phyloP scores from a whole-genome alignment of 2,329 filamentous ascomycete species.

The Scorias spongiosa region DNA sequence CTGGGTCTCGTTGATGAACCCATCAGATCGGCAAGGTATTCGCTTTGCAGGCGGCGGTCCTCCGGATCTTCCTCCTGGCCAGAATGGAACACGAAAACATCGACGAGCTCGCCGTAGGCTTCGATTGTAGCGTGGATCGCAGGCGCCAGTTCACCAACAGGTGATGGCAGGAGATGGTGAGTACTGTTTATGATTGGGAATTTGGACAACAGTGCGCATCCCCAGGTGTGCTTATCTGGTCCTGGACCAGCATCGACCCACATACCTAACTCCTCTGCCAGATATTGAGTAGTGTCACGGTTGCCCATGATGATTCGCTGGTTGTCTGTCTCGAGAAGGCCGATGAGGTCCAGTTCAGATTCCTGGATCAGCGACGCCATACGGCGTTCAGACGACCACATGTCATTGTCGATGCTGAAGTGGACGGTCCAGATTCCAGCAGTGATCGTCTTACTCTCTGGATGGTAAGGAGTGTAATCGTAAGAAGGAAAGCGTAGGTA shows the following conservation, averaged over 20 bases:
- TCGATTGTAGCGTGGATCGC: conserved; percentile 95
- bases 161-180: conserved; percentile 84
- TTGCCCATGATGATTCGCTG: conserved; percentile 99
- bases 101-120: conserved; percentile 75
- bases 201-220: conserved; percentile 79
- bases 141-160: conserved; percentile 85
- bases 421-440: conserved; percentile 98
- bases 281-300: conserved; percentile 84
- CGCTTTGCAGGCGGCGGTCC: conserved; percentile 70
- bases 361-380: conserved; percentile 61
- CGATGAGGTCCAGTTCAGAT: conserved; percentile 91
- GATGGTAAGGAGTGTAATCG: conserved; percentile 81
- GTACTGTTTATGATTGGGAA: conserved; percentile 96
- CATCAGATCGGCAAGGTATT: conserved; percentile 83
- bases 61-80: conserved; percentile 94
- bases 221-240: conserved; percentile 98
- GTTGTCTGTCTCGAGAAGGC: conserved; percentile 81
- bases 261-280: conserved; percentile 95
- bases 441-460: conserved; percentile 72
- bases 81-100: conserved; percentile 97
- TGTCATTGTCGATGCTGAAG: conserved; percentile 94
- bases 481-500: conserved; percentile 87
- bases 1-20: conserved; percentile 63
- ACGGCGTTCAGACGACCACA: conserved; percentile 93
- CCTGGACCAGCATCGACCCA: conserved; percentile 95